Evolutionary conservation across 129 eudicot species (phyloP).

Genomic region (Flaveria robusta): DNA sequence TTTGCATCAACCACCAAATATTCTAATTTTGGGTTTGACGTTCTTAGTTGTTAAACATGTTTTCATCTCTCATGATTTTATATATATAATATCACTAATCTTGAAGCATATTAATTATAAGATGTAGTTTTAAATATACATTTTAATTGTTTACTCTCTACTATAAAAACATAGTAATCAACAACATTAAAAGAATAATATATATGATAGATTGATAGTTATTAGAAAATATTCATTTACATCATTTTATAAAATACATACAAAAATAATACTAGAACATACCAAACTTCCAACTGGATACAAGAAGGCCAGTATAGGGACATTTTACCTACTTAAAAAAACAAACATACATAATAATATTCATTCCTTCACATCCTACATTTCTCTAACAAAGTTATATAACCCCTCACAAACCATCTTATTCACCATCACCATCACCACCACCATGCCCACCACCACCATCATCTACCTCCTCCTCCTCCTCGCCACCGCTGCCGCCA

Average conservation of each 20-base stretch:
- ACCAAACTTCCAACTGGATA: constrained; percentile 42
- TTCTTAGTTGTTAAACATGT: not conserved
- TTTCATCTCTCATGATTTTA: too few relatives aligned
- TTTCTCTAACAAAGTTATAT: not conserved
- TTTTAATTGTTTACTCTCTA: not conserved
- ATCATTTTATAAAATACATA: not conserved
- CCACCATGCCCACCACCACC: constrained; percentile 23
- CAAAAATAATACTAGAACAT: not conserved
- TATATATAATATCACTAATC: too few relatives aligned
- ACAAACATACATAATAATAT: constrained; percentile 23
- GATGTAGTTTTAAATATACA: too few relatives aligned
- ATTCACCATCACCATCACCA: not conserved
- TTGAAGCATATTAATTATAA: too few relatives aligned
- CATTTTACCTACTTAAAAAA: constrained; percentile 35
- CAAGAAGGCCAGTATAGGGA: constrained; percentile 33
- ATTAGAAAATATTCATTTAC: not conserved
- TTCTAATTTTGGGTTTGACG: not conserved
- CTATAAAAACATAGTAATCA: not conserved
- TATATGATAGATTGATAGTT: not conserved
- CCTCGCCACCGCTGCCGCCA: not conserved
- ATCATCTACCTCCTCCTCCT: constrained; percentile 21
- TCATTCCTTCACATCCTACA: constrained; percentile 26
- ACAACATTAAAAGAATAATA: too few relatives aligned
- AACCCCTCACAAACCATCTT: constrained; percentile 12
- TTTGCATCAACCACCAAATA: constrained; percentile 6